Base-by-base conservation (phyloP, 108 stramenopile species). In the Cyclotella atomus region DNA sequence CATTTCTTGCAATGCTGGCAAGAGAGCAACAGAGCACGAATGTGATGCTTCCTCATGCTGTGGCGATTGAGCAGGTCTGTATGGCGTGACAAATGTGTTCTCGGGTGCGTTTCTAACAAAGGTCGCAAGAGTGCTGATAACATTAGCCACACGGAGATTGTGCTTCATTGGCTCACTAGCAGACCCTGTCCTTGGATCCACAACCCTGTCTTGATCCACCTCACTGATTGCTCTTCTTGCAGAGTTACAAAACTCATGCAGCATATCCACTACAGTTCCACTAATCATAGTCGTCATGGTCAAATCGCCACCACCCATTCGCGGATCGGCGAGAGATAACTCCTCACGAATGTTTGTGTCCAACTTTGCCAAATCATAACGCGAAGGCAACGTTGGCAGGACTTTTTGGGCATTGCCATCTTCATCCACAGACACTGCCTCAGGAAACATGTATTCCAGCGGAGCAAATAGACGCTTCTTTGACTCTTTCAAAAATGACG, bases 251-350 rank as follows among this genome's bases (percentile, higher is more conserved):
- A 95, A 92, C 61, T 79, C 70, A n/a, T 74, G 66, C 7, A 92
- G 71, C 91, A 92, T 88, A 2, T 70, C 59, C 5, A 89, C 87
- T 57, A 95, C 76, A 43, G 73, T 81, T 53, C 89, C 91, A 49
- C 91, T 84, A 32, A 95, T 85, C 94, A 95, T 95, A 16, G 85
- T 83, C 50, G 65, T 65, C 76, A 87, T 87, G 53, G 77, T 73
- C 27, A 92, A 73, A 38, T 95, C 94, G 2, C 94, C 94, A 14
- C 94, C 94, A 44, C 94, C 94, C 75, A 90, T 87, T 33, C 89
- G 81, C 3, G 91, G 91, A 77, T 95, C 94, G 0, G 94, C 91
- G 36, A 91, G 65, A 1, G 91, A 79, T 38, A 95, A 67, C 71
- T 95, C 94, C 56, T 91, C 85, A 7, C 91, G 88, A 72, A 95